Evolutionary conservation across 2,329 filamentous ascomycete genomes (phyloP), one percentile per base, ranked within the genome.

Genomic region (Nigrospora sphaerica): DNA sequence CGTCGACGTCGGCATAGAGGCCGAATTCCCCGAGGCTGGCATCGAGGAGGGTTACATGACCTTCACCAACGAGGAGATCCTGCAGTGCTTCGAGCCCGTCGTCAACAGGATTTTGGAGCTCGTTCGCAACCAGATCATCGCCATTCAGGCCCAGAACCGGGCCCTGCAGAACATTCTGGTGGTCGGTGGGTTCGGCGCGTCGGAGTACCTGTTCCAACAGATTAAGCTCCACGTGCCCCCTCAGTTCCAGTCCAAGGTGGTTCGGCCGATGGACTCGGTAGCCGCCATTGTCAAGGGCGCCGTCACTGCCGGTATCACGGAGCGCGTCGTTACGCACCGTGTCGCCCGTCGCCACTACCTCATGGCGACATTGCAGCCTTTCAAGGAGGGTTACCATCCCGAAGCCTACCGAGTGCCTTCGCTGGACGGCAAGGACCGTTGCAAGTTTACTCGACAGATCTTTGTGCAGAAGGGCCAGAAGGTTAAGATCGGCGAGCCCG

Each of bases 391-490:
- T 16, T 95, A 97, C 67, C 93, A 98, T 65, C 93, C 93, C 12
- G 93, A 98, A 67, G 91, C 95, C 44, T 98, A 97, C 73, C 90
- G 93, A 63, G 93, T 97, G 19, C 93, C 93, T 16, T 95, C 88
- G 52, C 78, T 98, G 47, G 93, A 98, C 59, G 93, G 93, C 61
- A 95, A 96, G 67, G 93, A 98, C 62, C 82, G 93, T 50, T 98
- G 93, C 85, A 97, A 97, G 72, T 97, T 97, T 65, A 97, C 93
- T 2, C 78, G 93, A 45, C 93, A 98, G 64, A 97, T 98, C 47
- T 98, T 97, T 58, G 92, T 98, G 54, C 93, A 96, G 62, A 97
- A 96, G 73, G 93, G 93, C 14, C 93, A 98, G 68, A 86, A 95
- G 67, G 91, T 98, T 70, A 97, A 97, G 83, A 97, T 95, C 66